Evolutionary conservation across 768 basidiomycete genomes (phyloP).

Genomic region (Daedaleopsis nitida): DNA sequence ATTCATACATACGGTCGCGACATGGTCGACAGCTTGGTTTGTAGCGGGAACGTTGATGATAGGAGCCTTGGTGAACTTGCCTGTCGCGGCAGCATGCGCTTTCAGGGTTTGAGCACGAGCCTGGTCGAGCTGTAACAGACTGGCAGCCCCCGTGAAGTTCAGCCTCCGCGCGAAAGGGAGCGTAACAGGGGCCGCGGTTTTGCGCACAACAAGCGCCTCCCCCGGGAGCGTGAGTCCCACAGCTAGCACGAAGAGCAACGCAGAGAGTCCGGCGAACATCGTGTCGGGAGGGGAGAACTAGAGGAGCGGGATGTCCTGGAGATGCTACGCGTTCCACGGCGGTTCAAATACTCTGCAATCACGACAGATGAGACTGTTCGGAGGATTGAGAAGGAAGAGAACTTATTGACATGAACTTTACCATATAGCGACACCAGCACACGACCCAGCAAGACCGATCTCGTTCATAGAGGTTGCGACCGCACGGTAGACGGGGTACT

Average conservation of each 20-base stretch:
- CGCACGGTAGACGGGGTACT: too few relatives aligned
- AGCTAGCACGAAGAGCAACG: neutral
- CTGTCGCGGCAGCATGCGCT: neutral
- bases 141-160: constrained; percentile 24
- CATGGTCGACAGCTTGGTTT: constrained; percentile 30
- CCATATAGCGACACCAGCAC: neutral
- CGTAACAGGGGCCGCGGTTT: constrained; percentile 17
- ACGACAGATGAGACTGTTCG: neutral
- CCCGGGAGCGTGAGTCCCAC: neutral
- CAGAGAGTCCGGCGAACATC: constrained; percentile 8
- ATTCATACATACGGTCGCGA: constrained; percentile 19
- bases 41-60: constrained; percentile 15
- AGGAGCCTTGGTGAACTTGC: constrained; percentile 2
- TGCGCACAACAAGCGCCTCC: constrained; percentile 16
- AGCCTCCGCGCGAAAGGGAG: constrained; percentile 23
- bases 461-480: neutral
- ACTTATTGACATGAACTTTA: neutral
- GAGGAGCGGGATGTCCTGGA: neutral
- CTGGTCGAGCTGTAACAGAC: constrained; percentile 24
- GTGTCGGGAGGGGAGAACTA: neutral
- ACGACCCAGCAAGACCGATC: neutral
- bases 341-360: neutral
- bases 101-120: constrained; percentile 22
- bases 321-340: neutral
- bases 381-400: neutral